A percentile compares a stretch with the other conserved stretches of the same genome.
Evolutionary conservation across 169 alveolate species (phyloP).

Genomic region (Eimeria acervulina): DNA sequence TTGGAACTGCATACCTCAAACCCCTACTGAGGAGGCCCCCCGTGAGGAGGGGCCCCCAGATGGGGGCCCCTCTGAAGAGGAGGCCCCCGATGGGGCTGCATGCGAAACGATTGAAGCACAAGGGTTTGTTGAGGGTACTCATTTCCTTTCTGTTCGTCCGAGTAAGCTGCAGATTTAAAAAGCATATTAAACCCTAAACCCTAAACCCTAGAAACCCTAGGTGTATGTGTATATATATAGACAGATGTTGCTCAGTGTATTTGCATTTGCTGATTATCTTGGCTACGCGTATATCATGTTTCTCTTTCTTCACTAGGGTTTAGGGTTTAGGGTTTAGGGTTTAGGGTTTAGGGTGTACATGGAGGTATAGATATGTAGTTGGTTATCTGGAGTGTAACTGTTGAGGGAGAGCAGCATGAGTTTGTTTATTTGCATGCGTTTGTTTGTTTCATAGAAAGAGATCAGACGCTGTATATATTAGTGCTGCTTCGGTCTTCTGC

Average conservation of each 20-base stretch:
- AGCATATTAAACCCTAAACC: not conserved
- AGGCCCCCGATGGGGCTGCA: not conserved
- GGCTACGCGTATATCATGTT: no score
- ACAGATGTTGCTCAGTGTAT: no score
- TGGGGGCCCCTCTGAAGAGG: not conserved
- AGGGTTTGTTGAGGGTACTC: not conserved
- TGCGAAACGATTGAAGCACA: not conserved
- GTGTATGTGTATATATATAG: no score
- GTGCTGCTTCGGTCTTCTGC: not conserved
- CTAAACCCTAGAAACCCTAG: not conserved
- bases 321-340: not conserved
- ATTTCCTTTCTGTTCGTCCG: not conserved
- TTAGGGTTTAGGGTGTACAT: not conserved
- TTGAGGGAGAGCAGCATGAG: no score
- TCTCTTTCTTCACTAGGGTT: not conserved
- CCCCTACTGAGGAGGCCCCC: slow-evolving; percentile 8
- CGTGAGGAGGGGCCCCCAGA: not conserved
- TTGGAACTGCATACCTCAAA: slow-evolving; percentile 16
- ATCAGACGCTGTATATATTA: not conserved
- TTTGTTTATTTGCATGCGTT: not conserved
- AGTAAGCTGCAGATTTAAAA: not conserved
- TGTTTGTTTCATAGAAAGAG: not conserved
- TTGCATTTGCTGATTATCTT: no score
- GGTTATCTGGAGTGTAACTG: no score
- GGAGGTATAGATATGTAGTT: no score